Percentiles rank a stretch among this genome's conserved stretches.
phyloP scores from a whole-genome alignment of 2,329 filamentous ascomycete species.

The Aspergillus fischeri region DNA sequence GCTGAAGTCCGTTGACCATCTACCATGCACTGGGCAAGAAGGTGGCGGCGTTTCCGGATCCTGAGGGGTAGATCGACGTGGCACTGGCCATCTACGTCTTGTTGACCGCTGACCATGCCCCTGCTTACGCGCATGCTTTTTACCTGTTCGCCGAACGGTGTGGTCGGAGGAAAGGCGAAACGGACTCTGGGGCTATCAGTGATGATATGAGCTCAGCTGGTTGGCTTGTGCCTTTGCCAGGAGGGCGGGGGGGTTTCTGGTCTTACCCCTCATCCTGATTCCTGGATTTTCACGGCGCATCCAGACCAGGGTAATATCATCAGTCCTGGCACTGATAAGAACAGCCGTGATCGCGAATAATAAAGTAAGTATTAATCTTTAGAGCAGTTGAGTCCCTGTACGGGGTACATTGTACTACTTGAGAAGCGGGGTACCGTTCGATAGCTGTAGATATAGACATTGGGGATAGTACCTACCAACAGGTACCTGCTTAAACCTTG shows the following conservation, averaged over 20 bases:
- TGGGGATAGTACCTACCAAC: neutral
- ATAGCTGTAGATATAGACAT: neutral
- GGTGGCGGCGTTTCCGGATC: neutral
- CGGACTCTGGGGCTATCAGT: neutral
- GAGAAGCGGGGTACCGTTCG: neutral
- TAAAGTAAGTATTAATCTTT: neutral
- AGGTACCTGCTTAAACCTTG: neutral
- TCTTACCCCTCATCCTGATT: neutral
- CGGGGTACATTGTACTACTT: neutral
- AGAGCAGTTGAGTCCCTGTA: neutral
- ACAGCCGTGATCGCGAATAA: neutral
- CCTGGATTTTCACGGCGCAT: neutral
- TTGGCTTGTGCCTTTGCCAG: neutral
- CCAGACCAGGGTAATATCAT: neutral
- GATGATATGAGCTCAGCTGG: neutral
- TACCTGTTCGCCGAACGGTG: neutral
- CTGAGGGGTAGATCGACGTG: neutral
- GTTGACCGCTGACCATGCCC: neutral
- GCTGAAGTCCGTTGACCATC: neutral
- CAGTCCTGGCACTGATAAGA: neutral
- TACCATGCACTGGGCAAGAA: neutral
- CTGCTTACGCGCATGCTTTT: neutral
- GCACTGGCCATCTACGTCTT: neutral
- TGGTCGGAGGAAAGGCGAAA: too few species aligned
- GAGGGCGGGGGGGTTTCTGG: neutral